phyloP scores from a whole-genome alignment of 2,329 filamentous ascomycete genomes.

The Alternaria alternata region DNA sequence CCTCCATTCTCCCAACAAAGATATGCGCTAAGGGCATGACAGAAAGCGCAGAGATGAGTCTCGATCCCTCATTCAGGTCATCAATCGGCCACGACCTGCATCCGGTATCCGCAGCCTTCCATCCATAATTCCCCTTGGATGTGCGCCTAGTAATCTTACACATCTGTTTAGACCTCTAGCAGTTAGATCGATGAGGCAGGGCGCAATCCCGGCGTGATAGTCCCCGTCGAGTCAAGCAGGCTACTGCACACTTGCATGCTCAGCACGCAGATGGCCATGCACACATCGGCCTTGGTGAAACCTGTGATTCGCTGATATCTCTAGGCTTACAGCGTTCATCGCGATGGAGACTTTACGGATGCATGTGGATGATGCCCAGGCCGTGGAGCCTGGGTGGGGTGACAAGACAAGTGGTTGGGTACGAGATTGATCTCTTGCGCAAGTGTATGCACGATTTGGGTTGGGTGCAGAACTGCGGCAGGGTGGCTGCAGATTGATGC shows the following conservation, averaged over 20 bases:
- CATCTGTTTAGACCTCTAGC: constrained; percentile 7
- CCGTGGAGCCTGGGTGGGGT: constrained; percentile 19
- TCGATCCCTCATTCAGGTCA: constrained; percentile 38
- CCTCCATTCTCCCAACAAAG: constrained; percentile 19
- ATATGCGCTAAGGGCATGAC: constrained; percentile 11
- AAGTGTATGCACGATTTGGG: constrained; percentile 24
- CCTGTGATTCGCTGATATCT: constrained; percentile 27
- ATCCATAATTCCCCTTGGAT: constrained; percentile 14
- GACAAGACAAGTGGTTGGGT: constrained; percentile 25
- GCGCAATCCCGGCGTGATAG: constrained; percentile 21
- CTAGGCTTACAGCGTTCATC: constrained; percentile 20
- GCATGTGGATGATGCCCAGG: constrained; percentile 18
- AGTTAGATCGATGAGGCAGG: constrained; percentile 14
- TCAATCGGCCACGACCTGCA: constrained; percentile 29
- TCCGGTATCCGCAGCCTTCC: constrained; percentile 24
- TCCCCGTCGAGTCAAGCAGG: constrained; percentile 22
- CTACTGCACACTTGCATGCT: constrained; percentile 35
- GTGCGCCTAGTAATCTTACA: constrained; percentile 18
- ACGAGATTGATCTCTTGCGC: constrained; percentile 19
- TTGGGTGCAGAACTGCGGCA: constrained; percentile 21
- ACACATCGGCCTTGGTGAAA: constrained; percentile 27
- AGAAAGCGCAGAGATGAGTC: constrained; percentile 21
- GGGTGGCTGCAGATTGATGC: constrained; percentile 24
- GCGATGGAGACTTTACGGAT: constrained; percentile 21
- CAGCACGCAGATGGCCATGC: constrained; percentile 29